Conservation (phyloP, 306 rosid species). For the Coriaria nepalensis region DNA sequence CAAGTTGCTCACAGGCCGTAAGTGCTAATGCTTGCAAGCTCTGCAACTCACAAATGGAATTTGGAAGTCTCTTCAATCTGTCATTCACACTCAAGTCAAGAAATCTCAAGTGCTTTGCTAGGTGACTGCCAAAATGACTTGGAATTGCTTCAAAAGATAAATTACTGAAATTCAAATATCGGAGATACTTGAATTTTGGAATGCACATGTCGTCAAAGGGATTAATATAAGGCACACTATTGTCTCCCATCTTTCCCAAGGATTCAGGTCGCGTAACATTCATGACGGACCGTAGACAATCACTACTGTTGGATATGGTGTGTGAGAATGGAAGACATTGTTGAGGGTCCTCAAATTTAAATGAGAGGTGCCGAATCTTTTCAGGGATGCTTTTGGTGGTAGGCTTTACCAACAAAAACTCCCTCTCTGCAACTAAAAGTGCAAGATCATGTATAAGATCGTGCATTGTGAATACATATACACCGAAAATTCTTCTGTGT, state of each 20-base stretch:
- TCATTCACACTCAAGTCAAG: neutral
- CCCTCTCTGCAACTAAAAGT: neutral
- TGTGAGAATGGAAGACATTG: no score
- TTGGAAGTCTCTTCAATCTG: neutral
- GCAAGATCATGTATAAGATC: conserved; percentile 2
- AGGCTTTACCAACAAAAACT: neutral
- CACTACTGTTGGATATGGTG: no score
- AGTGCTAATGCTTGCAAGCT: neutral
- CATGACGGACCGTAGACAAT: no score
- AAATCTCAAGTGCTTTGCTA: conserved; percentile 10
- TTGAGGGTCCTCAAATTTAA: no score
- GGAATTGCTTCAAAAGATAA: neutral
- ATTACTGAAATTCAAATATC: conserved; percentile 1
- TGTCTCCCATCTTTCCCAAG: neutral
- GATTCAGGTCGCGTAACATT: neutral
- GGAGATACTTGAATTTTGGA: neutral
- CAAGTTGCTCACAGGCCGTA: neutral
- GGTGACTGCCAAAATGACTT: neutral
- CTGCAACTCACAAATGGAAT: conserved; percentile 7
- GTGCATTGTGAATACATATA: neutral
- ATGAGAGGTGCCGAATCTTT: neutral
- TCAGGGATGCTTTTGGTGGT: neutral
- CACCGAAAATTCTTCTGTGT: neutral
- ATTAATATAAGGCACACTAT: neutral
- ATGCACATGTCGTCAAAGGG: neutral